Base-by-base conservation (phyloP, 1,139 yeast species). In the Sugiyamaella japonica region DNA sequence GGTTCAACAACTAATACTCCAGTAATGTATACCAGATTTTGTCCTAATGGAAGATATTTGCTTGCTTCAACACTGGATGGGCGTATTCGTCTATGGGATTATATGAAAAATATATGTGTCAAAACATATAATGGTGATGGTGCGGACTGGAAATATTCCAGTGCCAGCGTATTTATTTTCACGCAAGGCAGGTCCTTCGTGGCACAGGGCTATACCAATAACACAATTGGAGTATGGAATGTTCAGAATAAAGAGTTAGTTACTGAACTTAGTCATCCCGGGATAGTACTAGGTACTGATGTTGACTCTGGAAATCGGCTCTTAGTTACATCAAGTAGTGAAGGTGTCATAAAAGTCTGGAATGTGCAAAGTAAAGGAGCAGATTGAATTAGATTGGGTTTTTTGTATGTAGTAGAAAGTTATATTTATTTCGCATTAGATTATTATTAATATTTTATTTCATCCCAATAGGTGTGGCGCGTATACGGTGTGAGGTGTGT, bases 1-100 rank as follows among this genome's bases (percentile, higher is more conserved):
- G 86, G 85, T 57, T 53, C 55, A 8, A 66, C 60, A 52, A 64
- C 63, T 41, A 66, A 61, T 55, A 62, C 54, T 43, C 96, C 97
- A 0, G 86, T 90, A 6, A 80, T 89, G 37, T 77, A 81, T 64
- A 93, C 89, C 2, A 76, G 79, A 55, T 81, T 87, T 63, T 81
- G 95, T 0, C 95, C 95, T 2, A 93, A 93, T 70, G 93, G 95
- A 13, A 84, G 82, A 63, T 91, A 81, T 64, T 76, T 93, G 5
- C 73, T 91, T 47, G 87, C 95, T 37, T 82, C 90, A 29, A 84
- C 96, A 17, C 74, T 89, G 56, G 97, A 91, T 69, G 96, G 96
- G 2, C 75, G 80, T 7, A 75, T 90, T 3, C 90, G 90, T 10
- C 83, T 89, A 50, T 89, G 90, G 72, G 87, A 96, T 1, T 89